These are phyloP conservation scores for Fusarium ramigenum DNA, from an alignment of 2,329 filamentous ascomycete species.

Conservation along the genomic window DNA sequence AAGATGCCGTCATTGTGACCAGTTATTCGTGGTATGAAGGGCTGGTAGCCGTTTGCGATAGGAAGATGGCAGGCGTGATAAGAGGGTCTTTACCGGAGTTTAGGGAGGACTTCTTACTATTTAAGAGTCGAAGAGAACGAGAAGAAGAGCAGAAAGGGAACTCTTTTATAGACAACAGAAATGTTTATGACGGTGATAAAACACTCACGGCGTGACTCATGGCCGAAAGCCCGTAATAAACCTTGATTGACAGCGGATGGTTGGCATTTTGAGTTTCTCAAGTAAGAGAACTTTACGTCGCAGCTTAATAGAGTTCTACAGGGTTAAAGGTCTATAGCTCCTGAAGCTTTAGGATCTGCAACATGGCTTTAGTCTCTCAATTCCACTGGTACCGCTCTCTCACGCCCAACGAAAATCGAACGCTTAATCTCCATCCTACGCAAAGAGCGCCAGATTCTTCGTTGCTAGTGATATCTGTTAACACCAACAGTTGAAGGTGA, in stretches of 20 bases:
- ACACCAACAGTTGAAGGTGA: too few relatives aligned
- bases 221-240: not conserved
- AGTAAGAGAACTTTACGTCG: rapidly evolving
- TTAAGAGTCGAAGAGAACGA: not conserved
- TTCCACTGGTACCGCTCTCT: not conserved
- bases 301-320: rapidly evolving
- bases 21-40: too few relatives aligned
- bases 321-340: not conserved
- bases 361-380: not conserved
- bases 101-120: rapidly evolving
- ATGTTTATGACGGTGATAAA: too few relatives aligned
- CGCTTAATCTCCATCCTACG: not conserved
- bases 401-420: too few relatives aligned
- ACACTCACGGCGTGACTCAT: too few relatives aligned
- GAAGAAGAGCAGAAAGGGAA: not conserved
- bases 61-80: not conserved
- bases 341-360: too few relatives aligned
- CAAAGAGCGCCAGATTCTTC: too few relatives aligned
- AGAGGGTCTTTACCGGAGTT: not conserved
- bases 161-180: too few relatives aligned
- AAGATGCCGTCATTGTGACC: not conserved
- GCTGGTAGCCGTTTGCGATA: too few relatives aligned
- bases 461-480: too few relatives aligned
- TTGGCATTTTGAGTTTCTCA: not conserved
- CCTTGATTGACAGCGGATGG: not conserved